Base-by-base conservation (phyloP, 2,329 filamentous ascomycete species). In the Helotiales sp. region DNA sequence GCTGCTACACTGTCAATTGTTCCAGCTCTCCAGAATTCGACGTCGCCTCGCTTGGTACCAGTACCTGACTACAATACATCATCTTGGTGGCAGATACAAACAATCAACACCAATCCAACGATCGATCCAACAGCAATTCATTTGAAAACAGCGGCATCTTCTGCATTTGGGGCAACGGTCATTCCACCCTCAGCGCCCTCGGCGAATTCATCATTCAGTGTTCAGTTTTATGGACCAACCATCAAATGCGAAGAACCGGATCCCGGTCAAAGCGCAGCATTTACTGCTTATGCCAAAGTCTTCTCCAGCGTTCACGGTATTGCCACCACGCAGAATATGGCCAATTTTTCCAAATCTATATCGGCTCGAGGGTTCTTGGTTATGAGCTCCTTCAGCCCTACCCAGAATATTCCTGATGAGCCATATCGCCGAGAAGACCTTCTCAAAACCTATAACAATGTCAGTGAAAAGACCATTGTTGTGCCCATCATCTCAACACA, bases 191-290 rank as follows among this genome's bases (percentile, higher is more conserved):
- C 59, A 34, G 52, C 69, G 0, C 65, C 70, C 0, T 57, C 34
- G 17, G 34, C 52, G 6, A 68, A 70, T 52, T 68, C 66, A 15
- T 66, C 69, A n/a, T 72, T 64, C 26, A 54, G 32, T 15, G 49
- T 68, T 1, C 52, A 69, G 15, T 72, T 71, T 30, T 65, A 69
- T 55, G 71, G 71, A 8, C 71, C 71, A 10, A 61, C 62, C 3
- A 28, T 71, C 3, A 43, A 69, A 49, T 71, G 68, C 49, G 30
- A 54, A 8, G 40, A 37, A 3, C 49, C 69, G 4, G 67, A 67
- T 37, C 15, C 1, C 6, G 43, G 63, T 2, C 52, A 71, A 15
- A 28, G 45, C 62, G 30, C 8, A n/a, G 2, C n/a, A 32, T 17
- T 68, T 70, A 24, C 30, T 67, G 13, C 26, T 62, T 37, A 30